Evolutionary conservation across 352 stramenopile species (phyloP).

Genomic region (Phytophthora sp.): DNA sequence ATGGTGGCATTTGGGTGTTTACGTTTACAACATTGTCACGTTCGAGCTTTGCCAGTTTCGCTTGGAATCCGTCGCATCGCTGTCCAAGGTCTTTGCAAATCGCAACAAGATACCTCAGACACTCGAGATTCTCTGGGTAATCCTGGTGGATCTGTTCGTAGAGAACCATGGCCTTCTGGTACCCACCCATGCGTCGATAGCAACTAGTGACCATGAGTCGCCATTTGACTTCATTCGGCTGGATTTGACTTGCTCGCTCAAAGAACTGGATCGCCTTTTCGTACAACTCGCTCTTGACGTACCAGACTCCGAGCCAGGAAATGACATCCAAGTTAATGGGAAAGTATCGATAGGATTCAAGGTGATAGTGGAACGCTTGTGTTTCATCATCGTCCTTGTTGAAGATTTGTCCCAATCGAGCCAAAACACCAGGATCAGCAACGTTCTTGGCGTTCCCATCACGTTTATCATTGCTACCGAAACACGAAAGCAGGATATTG

Average conservation of each 20-base stretch:
- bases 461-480: slow-evolving; percentile 80
- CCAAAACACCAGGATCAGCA: slow-evolving; percentile 78
- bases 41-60: slow-evolving; percentile 92
- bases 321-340: slow-evolving; percentile 97
- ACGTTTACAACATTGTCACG: slow-evolving; percentile 55
- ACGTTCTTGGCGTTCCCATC: slow-evolving; percentile 71
- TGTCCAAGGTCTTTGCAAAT: slow-evolving; percentile 95
- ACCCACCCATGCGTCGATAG: slow-evolving; percentile 94
- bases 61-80: slow-evolving; percentile 93
- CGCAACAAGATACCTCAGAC: slow-evolving; percentile 89
- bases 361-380: slow-evolving; percentile 96
- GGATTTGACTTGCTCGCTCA: slow-evolving; percentile 93
- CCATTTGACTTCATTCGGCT: slow-evolving; percentile 97
- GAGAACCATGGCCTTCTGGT: slow-evolving; percentile 91
- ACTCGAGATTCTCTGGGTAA: slow-evolving; percentile 95
- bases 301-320: slow-evolving; percentile 96
- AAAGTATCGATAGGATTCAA: slow-evolving; percentile 96
- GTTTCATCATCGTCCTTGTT: slow-evolving; percentile 94
- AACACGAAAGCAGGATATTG: slow-evolving; percentile 94
- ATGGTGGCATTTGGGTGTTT: slow-evolving; percentile 45
- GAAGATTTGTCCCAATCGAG: slow-evolving; percentile 94
- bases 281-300: slow-evolving; percentile 97
- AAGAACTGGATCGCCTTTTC: slow-evolving; percentile 98
- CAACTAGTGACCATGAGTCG: slow-evolving; percentile 96
- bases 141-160: slow-evolving; percentile 96